Evolutionary conservation across 495 filamentous ascomycete species (phyloP), one percentile per base, ranked within the genome.

Genomic region (Annulohypoxylon nitens): DNA sequence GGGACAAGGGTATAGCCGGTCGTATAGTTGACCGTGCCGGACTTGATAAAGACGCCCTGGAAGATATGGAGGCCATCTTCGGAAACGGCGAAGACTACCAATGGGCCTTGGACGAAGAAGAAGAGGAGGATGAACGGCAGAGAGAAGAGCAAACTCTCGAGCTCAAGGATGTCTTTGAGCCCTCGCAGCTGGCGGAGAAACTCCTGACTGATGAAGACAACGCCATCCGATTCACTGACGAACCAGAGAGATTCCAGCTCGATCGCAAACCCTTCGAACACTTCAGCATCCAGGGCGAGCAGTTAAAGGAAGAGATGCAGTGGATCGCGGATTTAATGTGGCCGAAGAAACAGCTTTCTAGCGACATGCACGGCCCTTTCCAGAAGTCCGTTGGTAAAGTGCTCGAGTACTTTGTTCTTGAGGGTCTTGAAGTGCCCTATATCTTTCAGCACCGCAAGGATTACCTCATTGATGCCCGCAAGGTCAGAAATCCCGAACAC

Each of bases 401-500:
- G n/a, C 85, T 99, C 64, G 93, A 97, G 74, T 97, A 98, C 72
- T 91, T 99, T 76, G 91, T 95, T 45, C 88, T 93, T 6, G 94
- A 98, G 69, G 92, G 97, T 62, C 93, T 92, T 78, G 96, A 99
- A 77, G 94, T 98, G 3, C 95, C 96, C 0, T 99, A 96, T 78
- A 94, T 99, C 71, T 98, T 97, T 81, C 97, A 98, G 77, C 95
- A 99, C 74, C 93, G 97, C 41, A 95, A 97, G 79, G 96, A 99
- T 78, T 98, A 98, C 79, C 89, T 99, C 69, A 98, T 98, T 69
- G 94, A 99, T 75, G 91, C 94, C 53, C 90, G 90, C 64, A 94
- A 93, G 80, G 87, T 91, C 11, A 83, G 88, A 34, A 89, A 90
- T 60, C 89, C 88, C 20, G 82, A 80, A 50, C 78, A 79, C 50